Evolutionary conservation across 2,329 filamentous ascomycete species (phyloP).

Genomic region (Chaetomiaceae sp.): DNA sequence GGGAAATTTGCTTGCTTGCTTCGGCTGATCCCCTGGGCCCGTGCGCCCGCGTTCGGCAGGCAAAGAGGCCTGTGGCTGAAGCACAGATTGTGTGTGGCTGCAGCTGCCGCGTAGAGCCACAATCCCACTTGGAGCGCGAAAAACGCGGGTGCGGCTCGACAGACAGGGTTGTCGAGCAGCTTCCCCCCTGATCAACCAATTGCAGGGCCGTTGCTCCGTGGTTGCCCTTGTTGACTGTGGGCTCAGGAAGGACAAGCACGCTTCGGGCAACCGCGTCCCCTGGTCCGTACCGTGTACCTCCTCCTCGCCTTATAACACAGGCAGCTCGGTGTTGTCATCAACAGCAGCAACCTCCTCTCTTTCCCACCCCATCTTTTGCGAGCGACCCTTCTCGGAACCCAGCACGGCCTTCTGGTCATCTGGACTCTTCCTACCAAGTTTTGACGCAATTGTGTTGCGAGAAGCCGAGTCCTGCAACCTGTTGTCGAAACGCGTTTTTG

Average conservation of each 20-base stretch:
- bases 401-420: too few relatives aligned
- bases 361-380: background rate
- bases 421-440: background rate
- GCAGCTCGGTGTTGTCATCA: background rate
- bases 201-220: slow-evolving; percentile 47
- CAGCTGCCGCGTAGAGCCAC: slow-evolving; percentile 25
- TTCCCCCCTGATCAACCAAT: slow-evolving; percentile 38
- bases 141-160: slow-evolving; percentile 24
- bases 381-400: background rate
- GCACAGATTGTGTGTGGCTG: slow-evolving; percentile 3
- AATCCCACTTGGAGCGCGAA: slow-evolving; percentile 17
- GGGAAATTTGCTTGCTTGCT: slow-evolving; percentile 21
- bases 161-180: slow-evolving; percentile 16
- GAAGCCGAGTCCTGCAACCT: background rate
- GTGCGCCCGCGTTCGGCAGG: background rate
- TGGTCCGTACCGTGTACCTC: slow-evolving; percentile 25
- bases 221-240: slow-evolving; percentile 51
- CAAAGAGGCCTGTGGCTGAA: slow-evolving; percentile 14
- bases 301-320: slow-evolving; percentile 8
- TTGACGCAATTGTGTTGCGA: background rate
- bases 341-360: background rate
- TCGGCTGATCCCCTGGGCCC: slow-evolving; percentile 1
- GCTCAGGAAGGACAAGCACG: slow-evolving; percentile 23
- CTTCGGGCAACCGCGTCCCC: slow-evolving; percentile 26
- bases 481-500: slow-evolving; percentile 5